Evolutionary conservation across 1,284 basidiomycete species (phyloP).

Genomic region (Kwoniella shivajii): DNA sequence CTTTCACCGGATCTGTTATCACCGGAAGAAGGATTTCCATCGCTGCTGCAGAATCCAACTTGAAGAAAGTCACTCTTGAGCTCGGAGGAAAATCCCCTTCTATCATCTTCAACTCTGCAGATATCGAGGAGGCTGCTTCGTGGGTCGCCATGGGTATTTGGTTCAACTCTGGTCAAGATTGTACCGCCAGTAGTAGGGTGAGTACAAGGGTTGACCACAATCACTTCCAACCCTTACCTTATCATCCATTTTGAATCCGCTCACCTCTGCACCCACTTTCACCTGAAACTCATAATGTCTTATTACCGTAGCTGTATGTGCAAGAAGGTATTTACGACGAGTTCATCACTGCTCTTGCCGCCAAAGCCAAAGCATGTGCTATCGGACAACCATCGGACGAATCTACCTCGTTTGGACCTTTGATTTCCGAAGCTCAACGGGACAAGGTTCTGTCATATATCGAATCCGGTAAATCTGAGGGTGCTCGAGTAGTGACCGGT

Average conservation of each 20-base stretch:
- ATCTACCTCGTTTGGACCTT: conserved; percentile 69
- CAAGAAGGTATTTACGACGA: conserved; percentile 80
- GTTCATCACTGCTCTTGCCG: conserved; percentile 69
- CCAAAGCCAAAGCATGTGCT: conserved; percentile 36
- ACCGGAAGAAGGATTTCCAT: conserved; percentile 84
- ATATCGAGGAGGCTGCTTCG: conserved; percentile 72
- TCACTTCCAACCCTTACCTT: not conserved
- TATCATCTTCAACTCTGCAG: conserved; percentile 56
- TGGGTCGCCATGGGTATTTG: conserved; percentile 49
- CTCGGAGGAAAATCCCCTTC: conserved; percentile 59
- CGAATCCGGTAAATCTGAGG: conserved; percentile 78
- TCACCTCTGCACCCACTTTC: not conserved
- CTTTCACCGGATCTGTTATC: conserved; percentile 64
- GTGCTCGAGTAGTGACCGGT: conserved; percentile 77
- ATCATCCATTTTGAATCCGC: not conserved
- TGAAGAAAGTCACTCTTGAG: conserved; percentile 69
- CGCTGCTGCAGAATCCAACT: conserved; percentile 76
- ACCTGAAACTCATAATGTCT: not conserved
- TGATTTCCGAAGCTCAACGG: conserved; percentile 82
- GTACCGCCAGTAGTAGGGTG: conserved; percentile 70
- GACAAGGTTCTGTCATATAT: conserved; percentile 90
- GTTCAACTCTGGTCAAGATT: conserved; percentile 43
- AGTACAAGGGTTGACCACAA: not conserved
- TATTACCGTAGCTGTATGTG: conserved; percentile 63
- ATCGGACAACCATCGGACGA: conserved; percentile 71